Conservation (phyloP, 495 filamentous ascomycete genomes). For the Aspergillus sclerotioniger region DNA sequence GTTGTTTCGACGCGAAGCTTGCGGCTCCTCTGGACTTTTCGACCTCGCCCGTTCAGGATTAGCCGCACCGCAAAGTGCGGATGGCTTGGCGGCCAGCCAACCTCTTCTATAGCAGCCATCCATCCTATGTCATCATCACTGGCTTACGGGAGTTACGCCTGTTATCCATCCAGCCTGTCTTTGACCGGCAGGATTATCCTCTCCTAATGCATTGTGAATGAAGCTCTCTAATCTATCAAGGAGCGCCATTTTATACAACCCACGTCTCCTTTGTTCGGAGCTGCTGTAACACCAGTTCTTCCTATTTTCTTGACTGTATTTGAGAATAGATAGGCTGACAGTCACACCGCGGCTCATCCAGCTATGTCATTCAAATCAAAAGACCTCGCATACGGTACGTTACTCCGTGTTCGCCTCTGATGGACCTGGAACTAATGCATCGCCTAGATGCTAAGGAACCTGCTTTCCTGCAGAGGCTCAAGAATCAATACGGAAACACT, state of each 20-base stretch:
- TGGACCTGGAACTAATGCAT: not conserved
- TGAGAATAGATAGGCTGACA: slow-evolving; percentile 8
- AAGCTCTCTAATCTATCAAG: too few species aligned
- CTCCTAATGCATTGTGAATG: not conserved
- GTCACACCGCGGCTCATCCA: slow-evolving; percentile 10
- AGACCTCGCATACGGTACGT: slow-evolving; percentile 47
- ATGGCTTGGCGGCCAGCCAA: slow-evolving; percentile 18
- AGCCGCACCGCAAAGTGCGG: slow-evolving; percentile 24
- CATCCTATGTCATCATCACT: too few species aligned
- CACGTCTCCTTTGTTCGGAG: not conserved
- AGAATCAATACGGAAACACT: slow-evolving; percentile 38
- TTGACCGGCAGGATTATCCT: not conserved
- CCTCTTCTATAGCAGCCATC: not conserved
- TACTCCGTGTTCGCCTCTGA: not conserved
- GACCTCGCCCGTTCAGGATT: slow-evolving; percentile 37
- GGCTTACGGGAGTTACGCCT: too few species aligned
- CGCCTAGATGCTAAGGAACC: slow-evolving; percentile 45
- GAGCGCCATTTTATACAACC: too few species aligned
- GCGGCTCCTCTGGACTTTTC: slow-evolving; percentile 46
- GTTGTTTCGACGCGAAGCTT: slow-evolving; percentile 31
- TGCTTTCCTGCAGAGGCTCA: slow-evolving; percentile 47
- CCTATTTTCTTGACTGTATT: not conserved
- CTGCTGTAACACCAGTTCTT: not conserved
- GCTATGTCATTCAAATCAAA: slow-evolving; percentile 49
- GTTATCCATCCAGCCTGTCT: too few species aligned